These are phyloP conservation scores for Nissolia schottii DNA, from an alignment of 306 rosid species.

Conservation along the genomic window DNA sequence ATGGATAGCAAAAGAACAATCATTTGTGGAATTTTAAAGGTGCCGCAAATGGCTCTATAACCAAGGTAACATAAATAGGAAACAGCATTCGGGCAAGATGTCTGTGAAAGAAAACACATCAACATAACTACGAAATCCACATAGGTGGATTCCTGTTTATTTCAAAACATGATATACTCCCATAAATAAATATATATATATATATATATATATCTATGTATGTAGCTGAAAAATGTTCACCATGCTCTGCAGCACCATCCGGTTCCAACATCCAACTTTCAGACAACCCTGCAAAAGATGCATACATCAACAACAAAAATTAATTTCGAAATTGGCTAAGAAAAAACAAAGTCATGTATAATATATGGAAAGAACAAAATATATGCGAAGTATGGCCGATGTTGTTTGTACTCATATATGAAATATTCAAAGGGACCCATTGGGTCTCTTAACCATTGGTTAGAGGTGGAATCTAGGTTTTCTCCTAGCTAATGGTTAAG, in stretches of 20 bases:
- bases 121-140: conserved; percentile 26
- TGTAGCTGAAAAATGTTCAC: neutral
- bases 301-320: neutral
- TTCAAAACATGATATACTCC: neutral
- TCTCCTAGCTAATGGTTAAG: no score
- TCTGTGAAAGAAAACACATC: neutral
- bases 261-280: conserved; percentile 18
- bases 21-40: neutral
- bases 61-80: neutral
- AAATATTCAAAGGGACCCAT: no score
- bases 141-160: conserved; percentile 33
- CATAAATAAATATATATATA: no score
- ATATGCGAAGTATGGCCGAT: neutral
- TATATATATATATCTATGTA: no score
- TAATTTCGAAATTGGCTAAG: neutral
- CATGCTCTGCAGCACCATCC: conserved; percentile 17
- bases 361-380: neutral
- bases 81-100: neutral
- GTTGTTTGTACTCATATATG: no score
- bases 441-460: no score
- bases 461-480: no score
- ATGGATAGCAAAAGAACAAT: neutral
- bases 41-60: conserved; percentile 8
- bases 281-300: conserved; percentile 38
- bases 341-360: neutral